These are phyloP conservation scores for Cephaloascus fragrans DNA, from an alignment of 805 yeast species.

Conservation along the genomic window DNA sequence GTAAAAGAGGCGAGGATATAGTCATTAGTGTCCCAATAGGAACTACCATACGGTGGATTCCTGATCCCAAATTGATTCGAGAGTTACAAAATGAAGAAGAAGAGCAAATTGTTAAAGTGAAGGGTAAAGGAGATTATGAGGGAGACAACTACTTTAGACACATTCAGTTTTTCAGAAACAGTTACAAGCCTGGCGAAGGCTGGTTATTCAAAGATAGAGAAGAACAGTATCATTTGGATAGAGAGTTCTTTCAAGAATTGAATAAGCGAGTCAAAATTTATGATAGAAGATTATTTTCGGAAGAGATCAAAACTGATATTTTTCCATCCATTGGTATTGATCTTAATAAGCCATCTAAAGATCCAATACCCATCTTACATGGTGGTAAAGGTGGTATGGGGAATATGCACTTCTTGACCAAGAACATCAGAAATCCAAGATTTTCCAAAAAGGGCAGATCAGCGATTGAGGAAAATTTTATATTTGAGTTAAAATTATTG, in stretches of 20 bases:
- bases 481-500: conserved; percentile 76
- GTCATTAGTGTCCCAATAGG: conserved; percentile 87
- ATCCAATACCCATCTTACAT: conserved; percentile 58
- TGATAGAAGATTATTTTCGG: conserved; percentile 47
- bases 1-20: conserved; percentile 73
- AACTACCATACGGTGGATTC: conserved; percentile 77
- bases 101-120: conserved; percentile 17
- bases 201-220: conserved; percentile 82
- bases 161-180: conserved; percentile 54
- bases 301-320: conserved; percentile 54
- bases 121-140: conserved; percentile 13
- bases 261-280: conserved; percentile 53
- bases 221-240: conserved; percentile 55
- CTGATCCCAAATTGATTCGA: conserved; percentile 49
- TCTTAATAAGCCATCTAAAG: conserved; percentile 44
- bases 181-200: conserved; percentile 66
- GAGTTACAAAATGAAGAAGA: conserved; percentile 12
- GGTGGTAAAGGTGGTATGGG: conserved; percentile 97
- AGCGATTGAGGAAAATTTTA: conserved; percentile 55
- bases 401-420: conserved; percentile 87
- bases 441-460: conserved; percentile 76
- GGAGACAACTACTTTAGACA: conserved; percentile 21
- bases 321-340: conserved; percentile 84
- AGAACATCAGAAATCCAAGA: conserved; percentile 78
- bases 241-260: conserved; percentile 58